Evolutionary conservation across 768 basidiomycete genomes (phyloP).

Genomic region (Chlorophyllum brunneum): DNA sequence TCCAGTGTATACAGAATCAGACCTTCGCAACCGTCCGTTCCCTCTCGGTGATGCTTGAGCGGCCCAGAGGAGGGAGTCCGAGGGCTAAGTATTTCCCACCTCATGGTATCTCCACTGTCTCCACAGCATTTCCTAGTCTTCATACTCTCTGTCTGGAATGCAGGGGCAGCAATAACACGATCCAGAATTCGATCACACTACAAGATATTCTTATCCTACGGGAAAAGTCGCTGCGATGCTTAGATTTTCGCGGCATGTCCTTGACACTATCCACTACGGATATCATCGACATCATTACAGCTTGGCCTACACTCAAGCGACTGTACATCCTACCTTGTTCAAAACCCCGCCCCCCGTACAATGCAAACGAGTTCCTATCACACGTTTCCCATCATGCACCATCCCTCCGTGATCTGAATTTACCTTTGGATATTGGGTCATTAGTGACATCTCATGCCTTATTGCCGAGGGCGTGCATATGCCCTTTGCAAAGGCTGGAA

Average conservation of each 20-base stretch:
- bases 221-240: background rate
- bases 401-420: background rate
- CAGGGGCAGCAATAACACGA: too few species aligned
- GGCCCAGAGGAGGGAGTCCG: background rate
- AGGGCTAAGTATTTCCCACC: background rate
- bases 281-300: background rate
- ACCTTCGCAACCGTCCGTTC: background rate
- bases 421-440: background rate
- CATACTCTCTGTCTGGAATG: background rate
- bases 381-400: background rate
- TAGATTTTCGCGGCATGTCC: background rate
- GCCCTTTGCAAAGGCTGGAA: slow-evolving; percentile 1
- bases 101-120: background rate
- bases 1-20: background rate
- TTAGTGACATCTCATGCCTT: background rate
- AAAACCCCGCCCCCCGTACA: background rate
- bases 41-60: background rate
- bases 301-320: background rate
- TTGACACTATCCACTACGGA: background rate
- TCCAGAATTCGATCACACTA: background rate
- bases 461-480: background rate
- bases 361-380: background rate
- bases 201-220: background rate
- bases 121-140: background rate
- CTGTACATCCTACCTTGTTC: background rate